Conservation (phyloP, 805 yeast species). For the Wickerhamiella siamensis region DNA sequence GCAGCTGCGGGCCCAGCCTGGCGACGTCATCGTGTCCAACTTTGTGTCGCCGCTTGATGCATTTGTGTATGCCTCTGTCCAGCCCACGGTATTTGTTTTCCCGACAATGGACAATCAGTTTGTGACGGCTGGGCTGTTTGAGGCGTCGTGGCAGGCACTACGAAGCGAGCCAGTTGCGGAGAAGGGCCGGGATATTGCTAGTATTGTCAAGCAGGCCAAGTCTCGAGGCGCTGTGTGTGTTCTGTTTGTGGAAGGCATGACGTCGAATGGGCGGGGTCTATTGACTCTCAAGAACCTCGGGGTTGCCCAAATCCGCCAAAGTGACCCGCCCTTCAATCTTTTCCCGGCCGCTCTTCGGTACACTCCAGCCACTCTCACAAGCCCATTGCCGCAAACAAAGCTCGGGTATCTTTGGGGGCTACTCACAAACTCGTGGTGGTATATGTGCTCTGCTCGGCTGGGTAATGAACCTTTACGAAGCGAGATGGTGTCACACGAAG, state of each 20-base stretch:
- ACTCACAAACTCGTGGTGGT: constrained; percentile 18
- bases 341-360: constrained; percentile 24
- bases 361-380: constrained; percentile 21
- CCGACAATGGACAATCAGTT: constrained; percentile 29
- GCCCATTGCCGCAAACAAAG: constrained; percentile 24
- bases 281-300: constrained; percentile 36
- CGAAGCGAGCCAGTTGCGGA: constrained; percentile 1
- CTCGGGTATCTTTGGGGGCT: constrained; percentile 19
- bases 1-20: constrained; percentile 16
- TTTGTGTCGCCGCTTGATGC: constrained; percentile 47
- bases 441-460: constrained; percentile 18
- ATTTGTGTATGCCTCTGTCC: constrained; percentile 23
- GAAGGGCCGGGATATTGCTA: constrained; percentile 8
- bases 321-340: not conserved
- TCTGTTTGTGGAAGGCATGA: constrained; percentile 65
- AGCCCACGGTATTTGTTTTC: constrained; percentile 22
- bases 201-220: constrained; percentile 17
- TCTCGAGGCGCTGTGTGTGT: constrained; percentile 34
- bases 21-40: constrained; percentile 43
- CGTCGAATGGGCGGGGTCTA: constrained; percentile 69
- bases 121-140: constrained; percentile 1
- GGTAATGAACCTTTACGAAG: constrained; percentile 19
- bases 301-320: constrained; percentile 13
- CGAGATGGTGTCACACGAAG: constrained; percentile 8
- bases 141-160: constrained; percentile 15